Evolutionary conservation across 169 alveolate genomes (phyloP).

Genomic region (Besnoitia besnoiti): DNA sequence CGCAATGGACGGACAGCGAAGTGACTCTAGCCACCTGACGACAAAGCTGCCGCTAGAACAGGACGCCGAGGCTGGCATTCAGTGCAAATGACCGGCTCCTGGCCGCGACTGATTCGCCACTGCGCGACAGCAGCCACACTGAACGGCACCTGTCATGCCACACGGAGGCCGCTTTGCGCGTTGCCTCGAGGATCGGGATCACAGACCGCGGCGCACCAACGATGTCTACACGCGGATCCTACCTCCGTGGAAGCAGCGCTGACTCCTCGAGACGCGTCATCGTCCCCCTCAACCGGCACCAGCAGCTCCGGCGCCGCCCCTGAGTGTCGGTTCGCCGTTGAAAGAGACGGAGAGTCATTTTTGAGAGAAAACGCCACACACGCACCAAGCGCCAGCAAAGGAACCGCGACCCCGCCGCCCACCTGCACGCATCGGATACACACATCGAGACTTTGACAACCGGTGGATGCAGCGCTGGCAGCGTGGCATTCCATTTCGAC

Average conservation of each 20-base stretch:
- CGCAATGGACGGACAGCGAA: too few relatives aligned
- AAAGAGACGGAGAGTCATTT: neutral
- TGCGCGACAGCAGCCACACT: too few relatives aligned
- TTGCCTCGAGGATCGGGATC: neutral
- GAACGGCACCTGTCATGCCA: too few relatives aligned
- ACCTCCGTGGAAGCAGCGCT: neutral
- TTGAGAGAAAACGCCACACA: neutral
- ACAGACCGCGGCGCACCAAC: neutral
- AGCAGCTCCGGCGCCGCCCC: neutral
- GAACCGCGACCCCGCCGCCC: constrained; percentile 1
- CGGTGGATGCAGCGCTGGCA: too few relatives aligned
- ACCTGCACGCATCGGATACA: neutral
- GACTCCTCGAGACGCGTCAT: neutral
- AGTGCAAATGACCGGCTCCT: too few relatives aligned
- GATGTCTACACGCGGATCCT: neutral
- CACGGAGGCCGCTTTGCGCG: too few relatives aligned
- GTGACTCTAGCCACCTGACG: too few relatives aligned
- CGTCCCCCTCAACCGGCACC: neutral
- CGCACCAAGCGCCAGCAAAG: neutral
- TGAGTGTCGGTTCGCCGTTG: neutral
- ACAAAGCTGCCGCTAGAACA: too few relatives aligned
- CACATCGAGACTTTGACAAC: too few relatives aligned
- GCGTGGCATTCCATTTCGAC: neutral
- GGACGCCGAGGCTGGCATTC: too few relatives aligned
- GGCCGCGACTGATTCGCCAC: too few relatives aligned